Conservation (phyloP, 768 basidiomycete species). For the Boletus rex-veris region DNA sequence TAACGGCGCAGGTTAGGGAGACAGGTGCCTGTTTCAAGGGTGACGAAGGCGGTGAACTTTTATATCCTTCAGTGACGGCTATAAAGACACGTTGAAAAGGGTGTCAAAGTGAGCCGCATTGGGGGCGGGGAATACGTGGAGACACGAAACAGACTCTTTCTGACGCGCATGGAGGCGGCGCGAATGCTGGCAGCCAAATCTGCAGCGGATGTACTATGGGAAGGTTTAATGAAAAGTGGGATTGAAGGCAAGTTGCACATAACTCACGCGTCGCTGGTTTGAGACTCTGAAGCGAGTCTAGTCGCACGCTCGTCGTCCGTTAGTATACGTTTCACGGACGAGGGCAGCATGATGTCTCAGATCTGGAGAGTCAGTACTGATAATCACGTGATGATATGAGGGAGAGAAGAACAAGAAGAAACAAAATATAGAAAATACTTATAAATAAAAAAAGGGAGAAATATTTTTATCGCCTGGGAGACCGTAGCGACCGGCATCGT, state of each 20-base stretch:
- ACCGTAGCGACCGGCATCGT: slow-evolving; percentile 4
- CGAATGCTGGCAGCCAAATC: slow-evolving; percentile 55
- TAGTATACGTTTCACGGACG: slow-evolving; percentile 35
- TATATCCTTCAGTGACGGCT: slow-evolving; percentile 67
- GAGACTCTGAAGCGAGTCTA: slow-evolving; percentile 20
- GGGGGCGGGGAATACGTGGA: slow-evolving; percentile 16
- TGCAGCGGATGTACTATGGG: slow-evolving; percentile 37
- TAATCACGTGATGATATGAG: slow-evolving; percentile 5
- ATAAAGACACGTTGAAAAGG: slow-evolving; percentile 20
- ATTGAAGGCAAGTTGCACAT: slow-evolving; percentile 9
- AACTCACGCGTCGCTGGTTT: slow-evolving; percentile 25
- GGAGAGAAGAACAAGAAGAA: no score
- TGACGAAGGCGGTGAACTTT: slow-evolving; percentile 36
- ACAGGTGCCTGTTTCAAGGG: slow-evolving; percentile 29
- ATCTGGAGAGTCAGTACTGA: neutral
- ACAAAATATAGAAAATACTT: neutral
- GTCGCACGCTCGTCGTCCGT: slow-evolving; percentile 31
- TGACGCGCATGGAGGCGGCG: slow-evolving; percentile 53
- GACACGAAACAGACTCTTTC: slow-evolving; percentile 50
- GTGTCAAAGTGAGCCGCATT: slow-evolving; percentile 28
- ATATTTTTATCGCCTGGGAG: neutral
- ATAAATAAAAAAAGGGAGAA: neutral
- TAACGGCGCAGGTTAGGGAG: slow-evolving; percentile 14
- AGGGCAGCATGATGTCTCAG: slow-evolving; percentile 15
- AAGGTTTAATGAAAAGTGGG: slow-evolving; percentile 9